Evolutionary conservation across 2,329 filamentous ascomycete genomes (phyloP).

Genomic region (Venturia asperata): DNA sequence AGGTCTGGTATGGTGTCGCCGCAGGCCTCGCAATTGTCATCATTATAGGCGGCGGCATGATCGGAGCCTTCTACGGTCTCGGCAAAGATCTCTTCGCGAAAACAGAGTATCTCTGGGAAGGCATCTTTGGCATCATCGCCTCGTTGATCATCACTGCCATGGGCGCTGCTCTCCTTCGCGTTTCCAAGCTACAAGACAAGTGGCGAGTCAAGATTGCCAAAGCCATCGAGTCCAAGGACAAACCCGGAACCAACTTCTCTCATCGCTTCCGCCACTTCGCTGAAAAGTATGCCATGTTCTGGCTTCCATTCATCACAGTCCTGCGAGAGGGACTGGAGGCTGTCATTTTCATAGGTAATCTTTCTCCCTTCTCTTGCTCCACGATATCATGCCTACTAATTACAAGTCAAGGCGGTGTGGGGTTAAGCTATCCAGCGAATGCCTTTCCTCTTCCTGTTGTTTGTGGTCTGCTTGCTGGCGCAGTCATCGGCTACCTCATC

Average conservation of each 20-base stretch:
- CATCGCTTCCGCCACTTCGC: slow-evolving; percentile 54
- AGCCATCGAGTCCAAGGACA: slow-evolving; percentile 53
- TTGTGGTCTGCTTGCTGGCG: slow-evolving; percentile 61
- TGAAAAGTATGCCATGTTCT: slow-evolving; percentile 80
- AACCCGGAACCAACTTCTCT: slow-evolving; percentile 31
- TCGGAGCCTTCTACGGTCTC: slow-evolving; percentile 65
- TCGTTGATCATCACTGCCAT: slow-evolving; percentile 74
- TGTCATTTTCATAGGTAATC: slow-evolving; percentile 61
- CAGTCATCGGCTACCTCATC: slow-evolving; percentile 61
- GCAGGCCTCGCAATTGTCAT: slow-evolving; percentile 59
- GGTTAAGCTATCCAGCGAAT: slow-evolving; percentile 64
- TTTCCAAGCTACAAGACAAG: slow-evolving; percentile 78
- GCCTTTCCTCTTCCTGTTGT: slow-evolving; percentile 73
- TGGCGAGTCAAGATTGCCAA: slow-evolving; percentile 77
- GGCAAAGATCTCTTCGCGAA: slow-evolving; percentile 59
- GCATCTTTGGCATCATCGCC: slow-evolving; percentile 67
- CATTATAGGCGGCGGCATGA: slow-evolving; percentile 56
- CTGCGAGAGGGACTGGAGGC: slow-evolving; percentile 79
- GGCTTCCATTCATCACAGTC: slow-evolving; percentile 82
- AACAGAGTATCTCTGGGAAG: slow-evolving; percentile 74
- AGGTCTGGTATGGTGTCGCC: slow-evolving; percentile 63
- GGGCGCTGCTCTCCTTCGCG: slow-evolving; percentile 70
- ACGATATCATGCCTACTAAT: neutral
- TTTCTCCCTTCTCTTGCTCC: neutral
- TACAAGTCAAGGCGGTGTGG: slow-evolving; percentile 56